These are phyloP conservation scores for Sugiyamaella boreocaroliniensis DNA, from an alignment of 805 yeast species.

Conservation along the genomic window DNA sequence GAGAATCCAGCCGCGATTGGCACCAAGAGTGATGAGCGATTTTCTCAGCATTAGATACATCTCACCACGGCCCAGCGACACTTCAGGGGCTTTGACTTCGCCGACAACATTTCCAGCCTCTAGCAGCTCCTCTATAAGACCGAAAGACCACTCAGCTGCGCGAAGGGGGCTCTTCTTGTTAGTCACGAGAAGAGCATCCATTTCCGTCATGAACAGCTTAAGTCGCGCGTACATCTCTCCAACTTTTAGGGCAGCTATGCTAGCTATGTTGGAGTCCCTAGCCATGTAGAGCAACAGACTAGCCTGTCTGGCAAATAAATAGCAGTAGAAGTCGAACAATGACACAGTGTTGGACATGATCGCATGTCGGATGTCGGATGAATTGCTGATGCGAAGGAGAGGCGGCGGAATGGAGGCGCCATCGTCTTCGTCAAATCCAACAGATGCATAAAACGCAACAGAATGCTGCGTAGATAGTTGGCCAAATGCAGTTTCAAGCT, in stretches of 20 bases:
- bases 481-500: conserved; percentile 34
- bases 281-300: conserved; percentile 28
- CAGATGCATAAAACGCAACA: conserved; percentile 27
- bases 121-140: conserved; percentile 39
- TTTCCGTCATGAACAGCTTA: conserved; percentile 37
- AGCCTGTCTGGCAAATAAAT: conserved; percentile 33
- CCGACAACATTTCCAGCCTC: conserved; percentile 10
- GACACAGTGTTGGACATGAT: conserved; percentile 34
- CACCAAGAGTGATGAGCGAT: conserved; percentile 29
- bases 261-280: conserved; percentile 22
- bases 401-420: conserved; percentile 7
- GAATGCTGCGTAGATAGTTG: conserved; percentile 18
- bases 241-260: conserved; percentile 16
- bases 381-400: conserved; percentile 18
- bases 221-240: conserved; percentile 29
- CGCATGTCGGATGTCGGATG: conserved; percentile 21
- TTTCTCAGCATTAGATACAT: conserved; percentile 36
- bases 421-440: conserved; percentile 24
- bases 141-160: conserved; percentile 31
- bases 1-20: conserved; percentile 23
- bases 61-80: conserved; percentile 37
- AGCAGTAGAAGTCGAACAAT: conserved; percentile 34
- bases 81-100: conserved; percentile 27
- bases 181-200: conserved; percentile 25
- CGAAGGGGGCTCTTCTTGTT: conserved; percentile 18